These are phyloP conservation scores for Kandelia obovata DNA, from an alignment of 345 rosid genomes.

Conservation along the genomic window DNA sequence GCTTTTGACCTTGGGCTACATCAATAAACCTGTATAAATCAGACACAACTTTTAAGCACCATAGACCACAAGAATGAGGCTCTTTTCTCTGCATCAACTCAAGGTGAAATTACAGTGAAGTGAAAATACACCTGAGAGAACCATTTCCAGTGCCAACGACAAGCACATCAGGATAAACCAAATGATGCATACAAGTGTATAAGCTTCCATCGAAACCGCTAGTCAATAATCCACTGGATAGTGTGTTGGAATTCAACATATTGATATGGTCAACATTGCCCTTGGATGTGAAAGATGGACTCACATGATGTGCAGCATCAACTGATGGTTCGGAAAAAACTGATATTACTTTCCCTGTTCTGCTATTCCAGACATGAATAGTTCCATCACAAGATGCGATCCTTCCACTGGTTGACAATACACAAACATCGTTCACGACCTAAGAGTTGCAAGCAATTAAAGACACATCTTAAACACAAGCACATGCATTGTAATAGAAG, in stretches of 20 bases:
- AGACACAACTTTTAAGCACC: conserved; percentile 7
- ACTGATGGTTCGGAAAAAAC: conserved; percentile 62
- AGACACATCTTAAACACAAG: conserved; percentile 11
- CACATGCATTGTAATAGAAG: not conserved
- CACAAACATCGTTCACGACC: conserved; percentile 85
- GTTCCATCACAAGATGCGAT: conserved; percentile 97
- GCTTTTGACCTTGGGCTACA: conserved; percentile 63
- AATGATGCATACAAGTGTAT: conserved; percentile 81
- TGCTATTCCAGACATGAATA: conserved; percentile 85
- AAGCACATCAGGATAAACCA: conserved; percentile 59
- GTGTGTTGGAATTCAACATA: conserved; percentile 50
- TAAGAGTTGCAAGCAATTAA: conserved; percentile 38
- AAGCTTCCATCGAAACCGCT: conserved; percentile 72
- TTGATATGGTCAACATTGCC: conserved; percentile 44
- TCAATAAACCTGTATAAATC: conserved; percentile 59
- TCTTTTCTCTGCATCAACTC: conserved; percentile 12
- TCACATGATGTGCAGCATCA: conserved; percentile 49
- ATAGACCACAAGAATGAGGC: conserved; percentile 9
- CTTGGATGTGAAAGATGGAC: conserved; percentile 43
- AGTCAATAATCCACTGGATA: conserved; percentile 64
- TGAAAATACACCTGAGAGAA: conserved; percentile 61
- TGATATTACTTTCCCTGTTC: conserved; percentile 68
- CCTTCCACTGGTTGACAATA: conserved; percentile 68
- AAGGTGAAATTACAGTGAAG: conserved; percentile 1
- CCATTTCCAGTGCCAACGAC: conserved; percentile 85